Evolutionary conservation across 768 basidiomycete species (phyloP).

Genomic region (Boletus vinaceobasis): DNA sequence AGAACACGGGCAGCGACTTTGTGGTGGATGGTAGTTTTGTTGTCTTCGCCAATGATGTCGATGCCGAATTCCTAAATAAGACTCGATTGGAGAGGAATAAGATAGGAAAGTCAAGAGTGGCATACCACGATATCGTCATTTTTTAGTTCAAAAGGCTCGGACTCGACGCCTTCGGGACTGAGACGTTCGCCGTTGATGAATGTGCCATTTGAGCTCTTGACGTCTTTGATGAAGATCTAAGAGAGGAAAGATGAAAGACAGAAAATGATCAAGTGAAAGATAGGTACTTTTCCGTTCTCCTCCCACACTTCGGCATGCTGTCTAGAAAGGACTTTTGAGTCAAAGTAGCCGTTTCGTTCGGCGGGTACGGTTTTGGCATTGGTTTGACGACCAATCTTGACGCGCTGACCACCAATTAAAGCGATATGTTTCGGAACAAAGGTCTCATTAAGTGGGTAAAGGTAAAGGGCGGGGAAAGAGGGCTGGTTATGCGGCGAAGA

Average conservation of each 20-base stretch:
- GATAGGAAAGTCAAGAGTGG: conserved; percentile 12
- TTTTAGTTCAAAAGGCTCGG: conserved; percentile 90
- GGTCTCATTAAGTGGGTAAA: conserved; percentile 93
- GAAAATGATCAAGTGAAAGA: background rate
- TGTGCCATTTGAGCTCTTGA: conserved; percentile 96
- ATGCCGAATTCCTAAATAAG: conserved; percentile 89
- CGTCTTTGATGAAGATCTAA: conserved; percentile 97
- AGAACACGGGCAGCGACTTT: conserved; percentile 95
- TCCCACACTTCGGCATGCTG: conserved; percentile 99
- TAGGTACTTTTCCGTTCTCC: conserved; percentile 74
- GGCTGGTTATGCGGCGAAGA: conserved; percentile 28
- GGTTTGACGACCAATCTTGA: conserved; percentile 94
- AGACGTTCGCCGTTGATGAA: conserved; percentile 97
- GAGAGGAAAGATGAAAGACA: conserved; percentile 9
- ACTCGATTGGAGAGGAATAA: conserved; percentile 6
- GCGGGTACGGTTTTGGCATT: conserved; percentile 92
- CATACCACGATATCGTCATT: conserved; percentile 93
- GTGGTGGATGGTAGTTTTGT: conserved; percentile 96
- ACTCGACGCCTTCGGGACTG: conserved; percentile 84
- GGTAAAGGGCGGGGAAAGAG: conserved; percentile 48
- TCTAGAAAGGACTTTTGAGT: conserved; percentile 89
- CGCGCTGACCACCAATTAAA: conserved; percentile 59
- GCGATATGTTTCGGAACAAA: conserved; percentile 93
- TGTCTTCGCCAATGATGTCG: conserved; percentile 98
- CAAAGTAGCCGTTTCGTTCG: conserved; percentile 95